Evolutionary conservation across 2,329 filamentous ascomycete genomes (phyloP).

Genomic region (Xylaria digitata): DNA sequence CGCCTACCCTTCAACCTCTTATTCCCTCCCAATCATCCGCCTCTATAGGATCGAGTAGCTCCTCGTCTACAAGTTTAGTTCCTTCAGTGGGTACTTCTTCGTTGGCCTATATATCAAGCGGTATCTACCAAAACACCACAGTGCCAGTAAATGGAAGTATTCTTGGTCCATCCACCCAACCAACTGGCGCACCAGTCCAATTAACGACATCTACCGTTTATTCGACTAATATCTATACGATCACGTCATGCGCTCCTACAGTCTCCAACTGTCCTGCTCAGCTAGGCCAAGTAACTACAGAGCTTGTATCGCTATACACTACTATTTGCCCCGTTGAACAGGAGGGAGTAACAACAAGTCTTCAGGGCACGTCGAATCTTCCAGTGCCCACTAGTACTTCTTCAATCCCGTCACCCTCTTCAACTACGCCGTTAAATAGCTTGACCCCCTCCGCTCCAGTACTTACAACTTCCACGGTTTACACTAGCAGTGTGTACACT

Average conservation of each 20-base stretch:
- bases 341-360: conserved; percentile 32
- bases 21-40: conserved; percentile 10
- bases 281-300: conserved; percentile 47
- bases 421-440: conserved; percentile 25
- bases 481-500: conserved; percentile 47
- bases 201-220: conserved; percentile 47
- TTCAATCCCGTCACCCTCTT: conserved; percentile 33
- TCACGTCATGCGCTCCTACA: conserved; percentile 45
- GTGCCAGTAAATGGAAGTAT: conserved; percentile 8
- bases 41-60: conserved; percentile 5
- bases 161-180: conserved; percentile 31
- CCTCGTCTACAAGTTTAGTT: conserved; percentile 4
- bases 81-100: conserved; percentile 37
- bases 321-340: conserved; percentile 47
- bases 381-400: conserved; percentile 32
- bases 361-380: conserved; percentile 32
- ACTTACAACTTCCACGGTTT: conserved; percentile 46
- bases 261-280: conserved; percentile 46
- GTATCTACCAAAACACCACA: conserved; percentile 39
- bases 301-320: conserved; percentile 48
- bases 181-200: conserved; percentile 22
- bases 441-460: conserved; percentile 27
- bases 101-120: conserved; percentile 35
- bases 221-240: conserved; percentile 48
- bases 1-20: conserved; percentile 12